Evolutionary conservation across 495 filamentous ascomycete genomes (phyloP).

Genomic region (Xylaria cubensis): DNA sequence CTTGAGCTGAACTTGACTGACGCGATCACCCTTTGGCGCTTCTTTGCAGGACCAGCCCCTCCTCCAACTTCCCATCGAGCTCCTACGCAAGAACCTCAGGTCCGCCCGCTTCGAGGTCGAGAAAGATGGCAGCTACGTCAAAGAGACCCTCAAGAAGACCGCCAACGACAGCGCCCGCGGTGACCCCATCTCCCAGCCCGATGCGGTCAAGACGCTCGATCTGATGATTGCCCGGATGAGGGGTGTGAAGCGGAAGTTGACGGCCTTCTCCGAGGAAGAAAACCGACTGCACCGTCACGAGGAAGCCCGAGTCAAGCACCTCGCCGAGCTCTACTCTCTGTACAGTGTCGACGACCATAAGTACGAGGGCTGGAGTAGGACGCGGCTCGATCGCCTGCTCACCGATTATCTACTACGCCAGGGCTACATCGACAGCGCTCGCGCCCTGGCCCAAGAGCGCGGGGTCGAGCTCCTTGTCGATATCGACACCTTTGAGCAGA

Average conservation of each 20-base stretch:
- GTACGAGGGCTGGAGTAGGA: slow-evolving; percentile 88
- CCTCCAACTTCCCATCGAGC: slow-evolving; percentile 87
- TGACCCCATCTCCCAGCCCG: slow-evolving; percentile 63
- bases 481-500: slow-evolving; percentile 84
- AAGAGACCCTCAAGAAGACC: slow-evolving; percentile 71
- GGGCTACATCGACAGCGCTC: slow-evolving; percentile 81
- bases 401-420: slow-evolving; percentile 89
- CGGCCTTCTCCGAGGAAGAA: slow-evolving; percentile 78
- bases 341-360: slow-evolving; percentile 87
- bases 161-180: slow-evolving; percentile 67
- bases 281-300: slow-evolving; percentile 72
- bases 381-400: slow-evolving; percentile 80
- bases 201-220: slow-evolving; percentile 79
- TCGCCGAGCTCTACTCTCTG: slow-evolving; percentile 79
- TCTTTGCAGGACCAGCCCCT: slow-evolving; percentile 85
- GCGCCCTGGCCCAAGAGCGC: slow-evolving; percentile 72
- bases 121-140: slow-evolving; percentile 73
- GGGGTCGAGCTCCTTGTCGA: slow-evolving; percentile 77
- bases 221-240: slow-evolving; percentile 84
- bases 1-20: slow-evolving; percentile 13
- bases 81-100: slow-evolving; percentile 92
- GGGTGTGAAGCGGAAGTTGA: slow-evolving; percentile 85
- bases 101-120: slow-evolving; percentile 82
- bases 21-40: not conserved
- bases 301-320: slow-evolving; percentile 76